Percentiles rank a stretch among this genome's conserved stretches.
phyloP scores from a whole-genome alignment of 164 flowering plant species.

The Santalum album region DNA sequence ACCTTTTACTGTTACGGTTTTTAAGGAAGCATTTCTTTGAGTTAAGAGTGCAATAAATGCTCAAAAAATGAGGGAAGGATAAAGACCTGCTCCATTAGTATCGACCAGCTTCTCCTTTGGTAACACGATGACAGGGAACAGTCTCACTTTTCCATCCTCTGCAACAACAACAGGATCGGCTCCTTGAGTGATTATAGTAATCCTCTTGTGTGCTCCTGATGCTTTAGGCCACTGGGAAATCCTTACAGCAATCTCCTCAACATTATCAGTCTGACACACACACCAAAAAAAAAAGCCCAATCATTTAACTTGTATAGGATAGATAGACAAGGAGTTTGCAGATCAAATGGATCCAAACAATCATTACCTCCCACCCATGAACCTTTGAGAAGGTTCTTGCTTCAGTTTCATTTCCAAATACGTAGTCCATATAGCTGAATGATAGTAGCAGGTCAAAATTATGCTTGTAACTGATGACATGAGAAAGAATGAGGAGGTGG shows the following conservation, averaged over 20 bases:
- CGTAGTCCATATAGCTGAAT: slow-evolving; percentile 69
- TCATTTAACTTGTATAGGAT: too few relatives aligned
- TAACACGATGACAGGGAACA: not conserved
- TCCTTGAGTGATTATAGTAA: slow-evolving; percentile 1
- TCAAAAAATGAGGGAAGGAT: too few relatives aligned
- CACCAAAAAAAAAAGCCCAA: too few relatives aligned
- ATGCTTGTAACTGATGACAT: not conserved
- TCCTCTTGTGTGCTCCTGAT: not conserved
- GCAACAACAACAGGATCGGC: slow-evolving; percentile 1
- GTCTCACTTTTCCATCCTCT: slow-evolving; percentile 1
- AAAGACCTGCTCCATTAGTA: slow-evolving; percentile 3
- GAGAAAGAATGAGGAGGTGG: not conserved
- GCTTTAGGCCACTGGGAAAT: slow-evolving; percentile 3
- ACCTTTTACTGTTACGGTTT: too few relatives aligned
- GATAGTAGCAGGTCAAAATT: not conserved
- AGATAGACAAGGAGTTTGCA: too few relatives aligned
- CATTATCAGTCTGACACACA: slow-evolving; percentile 72
- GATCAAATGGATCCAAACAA: too few relatives aligned
- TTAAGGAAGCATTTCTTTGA: too few relatives aligned
- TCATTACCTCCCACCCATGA: slow-evolving; percentile 89
- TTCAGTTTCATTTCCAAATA: slow-evolving; percentile 94
- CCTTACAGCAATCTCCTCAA: slow-evolving; percentile 66
- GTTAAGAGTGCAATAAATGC: too few relatives aligned
- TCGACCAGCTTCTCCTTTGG: slow-evolving; percentile 5
- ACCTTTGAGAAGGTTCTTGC: slow-evolving; percentile 81